phyloP scores from a whole-genome alignment of 1,139 yeast species.

The Candida tetrigidarum region DNA sequence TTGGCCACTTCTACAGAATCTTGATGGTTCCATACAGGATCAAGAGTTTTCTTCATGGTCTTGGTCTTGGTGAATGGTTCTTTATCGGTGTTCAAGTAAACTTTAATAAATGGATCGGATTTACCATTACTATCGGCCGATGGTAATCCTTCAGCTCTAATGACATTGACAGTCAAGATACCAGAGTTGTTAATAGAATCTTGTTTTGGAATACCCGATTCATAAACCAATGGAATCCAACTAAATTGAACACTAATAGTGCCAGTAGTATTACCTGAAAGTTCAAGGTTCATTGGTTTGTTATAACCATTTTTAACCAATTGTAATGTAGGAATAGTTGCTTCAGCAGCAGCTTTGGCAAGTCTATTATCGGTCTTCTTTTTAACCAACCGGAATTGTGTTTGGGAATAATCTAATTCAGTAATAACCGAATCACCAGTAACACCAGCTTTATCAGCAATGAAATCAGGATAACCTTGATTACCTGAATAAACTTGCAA shows the following conservation, averaged over 20 bases:
- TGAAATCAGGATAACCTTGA: conserved; percentile 63
- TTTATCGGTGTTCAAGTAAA: conserved; percentile 63
- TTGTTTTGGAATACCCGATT: conserved; percentile 64
- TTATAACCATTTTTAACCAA: conserved; percentile 68
- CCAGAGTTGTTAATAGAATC: conserved; percentile 85
- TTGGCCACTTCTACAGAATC: conserved; percentile 55
- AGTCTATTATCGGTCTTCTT: conserved; percentile 55
- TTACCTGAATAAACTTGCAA: conserved; percentile 80
- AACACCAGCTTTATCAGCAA: conserved; percentile 49
- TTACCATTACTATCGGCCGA: conserved; percentile 90
- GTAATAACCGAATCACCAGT: conserved; percentile 77
- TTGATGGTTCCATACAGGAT: conserved; percentile 85
- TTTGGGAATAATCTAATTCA: conserved; percentile 76
- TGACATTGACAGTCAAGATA: conserved; percentile 60
- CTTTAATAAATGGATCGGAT: conserved; percentile 86
- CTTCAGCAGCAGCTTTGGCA: conserved; percentile 64
- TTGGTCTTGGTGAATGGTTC: conserved; percentile 72
- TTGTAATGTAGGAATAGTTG: conserved; percentile 68
- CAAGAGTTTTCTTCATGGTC: conserved; percentile 80
- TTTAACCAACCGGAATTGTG: conserved; percentile 64
- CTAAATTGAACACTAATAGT: conserved; percentile 65
- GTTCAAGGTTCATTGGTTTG: conserved; percentile 51
- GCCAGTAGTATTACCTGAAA: conserved; percentile 51
- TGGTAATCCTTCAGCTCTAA: conserved; percentile 70
- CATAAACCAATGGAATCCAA: conserved; percentile 74